These are phyloP conservation scores for Prunus yedoensis DNA, from an alignment of 331 rosid species.

Conservation along the genomic window DNA sequence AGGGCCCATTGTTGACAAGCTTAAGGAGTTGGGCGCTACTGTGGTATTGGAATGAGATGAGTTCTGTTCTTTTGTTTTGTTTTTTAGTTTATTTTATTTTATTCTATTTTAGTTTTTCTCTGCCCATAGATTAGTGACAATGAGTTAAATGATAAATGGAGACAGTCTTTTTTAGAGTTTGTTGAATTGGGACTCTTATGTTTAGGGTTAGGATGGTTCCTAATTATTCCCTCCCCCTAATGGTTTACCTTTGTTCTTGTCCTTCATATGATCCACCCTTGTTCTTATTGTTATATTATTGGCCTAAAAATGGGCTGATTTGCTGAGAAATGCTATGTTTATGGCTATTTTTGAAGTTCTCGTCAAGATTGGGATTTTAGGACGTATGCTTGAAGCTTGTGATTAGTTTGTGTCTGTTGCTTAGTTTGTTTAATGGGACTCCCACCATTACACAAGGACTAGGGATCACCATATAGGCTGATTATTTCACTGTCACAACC, in stretches of 20 bases:
- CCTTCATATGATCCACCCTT: background rate
- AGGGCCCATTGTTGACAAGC: constrained; percentile 32
- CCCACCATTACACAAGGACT: no score
- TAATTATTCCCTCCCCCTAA: background rate
- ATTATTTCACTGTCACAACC: no score
- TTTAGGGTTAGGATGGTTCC: background rate
- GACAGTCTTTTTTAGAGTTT: background rate
- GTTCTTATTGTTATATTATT: background rate
- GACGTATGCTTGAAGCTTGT: background rate
- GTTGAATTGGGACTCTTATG: background rate
- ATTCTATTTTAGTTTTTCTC: background rate
- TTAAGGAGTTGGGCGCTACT: constrained; percentile 47
- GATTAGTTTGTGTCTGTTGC: no score
- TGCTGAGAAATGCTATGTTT: background rate
- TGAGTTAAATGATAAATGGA: background rate
- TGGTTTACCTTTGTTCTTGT: background rate
- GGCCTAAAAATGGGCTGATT: no score
- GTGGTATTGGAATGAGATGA: background rate
- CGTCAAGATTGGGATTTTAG: background rate
- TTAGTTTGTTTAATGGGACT: no score
- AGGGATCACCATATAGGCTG: no score
- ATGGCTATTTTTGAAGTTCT: background rate
- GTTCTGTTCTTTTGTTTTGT: background rate
- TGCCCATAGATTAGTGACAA: background rate
- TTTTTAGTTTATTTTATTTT: no score